phyloP scores from a whole-genome alignment of 2,329 filamentous ascomycete genomes.

The Fusarium transvaalense region DNA sequence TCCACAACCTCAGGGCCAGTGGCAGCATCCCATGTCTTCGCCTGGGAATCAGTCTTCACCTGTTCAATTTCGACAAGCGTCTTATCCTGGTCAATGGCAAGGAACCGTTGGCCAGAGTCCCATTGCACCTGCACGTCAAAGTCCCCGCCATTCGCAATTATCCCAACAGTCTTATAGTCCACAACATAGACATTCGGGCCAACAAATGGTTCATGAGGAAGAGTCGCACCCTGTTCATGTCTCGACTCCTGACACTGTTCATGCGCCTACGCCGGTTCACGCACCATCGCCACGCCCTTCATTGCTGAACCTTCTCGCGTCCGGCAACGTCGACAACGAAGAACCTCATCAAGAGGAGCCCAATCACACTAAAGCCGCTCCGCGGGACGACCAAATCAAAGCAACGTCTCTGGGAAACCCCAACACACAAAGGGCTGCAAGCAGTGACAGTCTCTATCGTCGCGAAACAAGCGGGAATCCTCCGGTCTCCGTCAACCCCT shows the following conservation, averaged over 20 bases:
- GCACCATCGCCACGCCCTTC: conserved; percentile 31
- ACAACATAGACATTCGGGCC: conserved; percentile 15
- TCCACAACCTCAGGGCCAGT: conserved; percentile 23
- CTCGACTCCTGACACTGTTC: conserved; percentile 29
- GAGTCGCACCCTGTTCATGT: conserved; percentile 33
- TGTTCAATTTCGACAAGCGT: conserved; percentile 56
- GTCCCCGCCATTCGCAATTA: conserved; percentile 24
- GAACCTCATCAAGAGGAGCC: not conserved
- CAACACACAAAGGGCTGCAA: conserved; percentile 18
- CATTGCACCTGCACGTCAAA: conserved; percentile 34
- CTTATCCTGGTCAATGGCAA: conserved; percentile 55
- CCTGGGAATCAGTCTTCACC: conserved; percentile 53
- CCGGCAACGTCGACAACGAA: conserved; percentile 14
- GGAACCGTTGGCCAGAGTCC: conserved; percentile 49
- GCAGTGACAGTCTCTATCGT: conserved; percentile 30
- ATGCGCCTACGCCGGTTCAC: conserved; percentile 31
- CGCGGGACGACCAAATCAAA: conserved; percentile 2
- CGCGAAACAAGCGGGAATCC: conserved; percentile 22
- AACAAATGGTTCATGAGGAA: conserved; percentile 15
- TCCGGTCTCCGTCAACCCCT: conserved; percentile 2
- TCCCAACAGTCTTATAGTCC: conserved; percentile 22
- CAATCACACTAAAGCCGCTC: not conserved
- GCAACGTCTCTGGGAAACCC: conserved; percentile 5
- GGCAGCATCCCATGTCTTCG: conserved; percentile 29
- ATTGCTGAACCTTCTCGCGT: conserved; percentile 29